Percentiles rank a stretch among this genome's conserved stretches.
phyloP scores from a whole-genome alignment of 495 filamentous ascomycete species.

The Hypoxylon crocopeplum region DNA sequence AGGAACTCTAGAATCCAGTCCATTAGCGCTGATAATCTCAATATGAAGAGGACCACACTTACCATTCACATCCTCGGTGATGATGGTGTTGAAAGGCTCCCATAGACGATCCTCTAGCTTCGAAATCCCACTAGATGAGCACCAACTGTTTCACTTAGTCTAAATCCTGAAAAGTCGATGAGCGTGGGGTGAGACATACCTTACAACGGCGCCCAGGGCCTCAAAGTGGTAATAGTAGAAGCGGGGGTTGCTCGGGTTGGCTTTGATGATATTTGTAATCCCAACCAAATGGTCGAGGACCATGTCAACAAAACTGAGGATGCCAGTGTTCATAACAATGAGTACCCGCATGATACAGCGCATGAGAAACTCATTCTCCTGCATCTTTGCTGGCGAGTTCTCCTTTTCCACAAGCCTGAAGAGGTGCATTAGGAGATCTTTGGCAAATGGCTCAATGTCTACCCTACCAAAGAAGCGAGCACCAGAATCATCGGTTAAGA shows the following conservation, averaged over 20 bases:
- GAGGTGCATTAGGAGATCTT: constrained; percentile 88
- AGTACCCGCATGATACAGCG: constrained; percentile 96
- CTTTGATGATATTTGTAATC: constrained; percentile 86
- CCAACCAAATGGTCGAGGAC: constrained; percentile 79
- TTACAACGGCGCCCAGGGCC: constrained; percentile 90
- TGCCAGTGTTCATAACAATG: constrained; percentile 84
- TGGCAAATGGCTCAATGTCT: constrained; percentile 78
- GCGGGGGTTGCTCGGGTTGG: constrained; percentile 94
- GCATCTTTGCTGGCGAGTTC: constrained; percentile 83
- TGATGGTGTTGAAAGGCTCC: constrained; percentile 73
- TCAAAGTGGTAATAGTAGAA: constrained; percentile 99
- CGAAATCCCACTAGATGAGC: constrained; percentile 59
- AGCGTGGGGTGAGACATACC: constrained; percentile 49
- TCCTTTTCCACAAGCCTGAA: constrained; percentile 88
- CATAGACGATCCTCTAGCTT: constrained; percentile 82
- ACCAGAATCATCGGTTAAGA: constrained; percentile 73
- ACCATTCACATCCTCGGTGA: constrained; percentile 83
- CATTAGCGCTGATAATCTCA: constrained; percentile 18
- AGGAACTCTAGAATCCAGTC: constrained; percentile 72
- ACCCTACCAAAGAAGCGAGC: constrained; percentile 75
- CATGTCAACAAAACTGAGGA: constrained; percentile 71
- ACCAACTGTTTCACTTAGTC: constrained; percentile 63
- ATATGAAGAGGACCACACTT: constrained; percentile 28
- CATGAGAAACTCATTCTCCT: constrained; percentile 99
- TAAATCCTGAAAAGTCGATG: background rate